A percentile compares a stretch with the other conserved stretches of the same genome.
phyloP scores from a whole-genome alignment of 2,329 filamentous ascomycete species.

The Verticillium dahliae region DNA sequence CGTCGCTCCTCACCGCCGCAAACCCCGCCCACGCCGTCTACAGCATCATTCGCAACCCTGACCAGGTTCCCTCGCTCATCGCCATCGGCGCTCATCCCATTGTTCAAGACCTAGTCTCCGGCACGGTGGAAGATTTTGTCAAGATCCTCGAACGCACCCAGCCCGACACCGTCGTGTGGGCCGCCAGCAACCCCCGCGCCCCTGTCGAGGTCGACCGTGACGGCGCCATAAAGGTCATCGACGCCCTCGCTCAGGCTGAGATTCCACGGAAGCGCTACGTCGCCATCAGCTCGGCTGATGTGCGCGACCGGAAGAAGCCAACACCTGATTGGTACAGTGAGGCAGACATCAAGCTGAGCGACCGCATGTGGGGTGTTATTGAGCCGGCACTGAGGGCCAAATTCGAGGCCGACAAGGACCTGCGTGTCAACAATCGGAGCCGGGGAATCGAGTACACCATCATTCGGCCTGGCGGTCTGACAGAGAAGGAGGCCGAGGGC shows the following conservation, averaged over 20 bases:
- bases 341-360: conserved; percentile 24
- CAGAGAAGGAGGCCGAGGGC: conserved; percentile 27
- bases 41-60: conserved; percentile 20
- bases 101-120: conserved; percentile 32
- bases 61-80: conserved; percentile 26
- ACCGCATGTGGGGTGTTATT: conserved; percentile 29
- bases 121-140: conserved; percentile 27
- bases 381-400: conserved; percentile 33
- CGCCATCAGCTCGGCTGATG: conserved; percentile 36
- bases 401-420: conserved; percentile 29
- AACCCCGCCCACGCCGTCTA: conserved; percentile 13
- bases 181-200: conserved; percentile 28
- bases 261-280: conserved; percentile 33
- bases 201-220: conserved; percentile 36
- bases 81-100: conserved; percentile 33
- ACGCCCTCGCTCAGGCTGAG: conserved; percentile 30
- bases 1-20: conserved; percentile 12
- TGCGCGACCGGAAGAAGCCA: conserved; percentile 30
- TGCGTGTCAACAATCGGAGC: conserved; percentile 28
- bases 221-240: conserved; percentile 36
- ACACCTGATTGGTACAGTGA: conserved; percentile 36
- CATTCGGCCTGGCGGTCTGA: conserved; percentile 31
- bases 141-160: conserved; percentile 23
- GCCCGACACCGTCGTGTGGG: conserved; percentile 25
- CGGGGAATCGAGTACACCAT: conserved; percentile 37